phyloP scores from a whole-genome alignment of 345 rosid species.

The Trapa bicornis region DNA sequence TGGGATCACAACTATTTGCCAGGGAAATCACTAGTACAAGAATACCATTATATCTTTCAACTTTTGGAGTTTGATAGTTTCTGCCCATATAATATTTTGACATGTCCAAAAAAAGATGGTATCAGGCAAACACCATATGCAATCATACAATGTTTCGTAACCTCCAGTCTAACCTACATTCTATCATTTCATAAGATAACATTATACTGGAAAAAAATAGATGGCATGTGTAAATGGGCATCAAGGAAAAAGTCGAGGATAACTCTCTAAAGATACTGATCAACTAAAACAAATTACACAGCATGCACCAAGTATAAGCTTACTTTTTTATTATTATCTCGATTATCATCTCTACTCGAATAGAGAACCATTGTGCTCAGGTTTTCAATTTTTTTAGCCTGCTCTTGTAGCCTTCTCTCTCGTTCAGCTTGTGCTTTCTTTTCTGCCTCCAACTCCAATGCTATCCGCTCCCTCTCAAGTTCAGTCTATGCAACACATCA shows the following conservation, averaged over 20 bases:
- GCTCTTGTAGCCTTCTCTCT: constrained; percentile 83
- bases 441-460: constrained; percentile 92
- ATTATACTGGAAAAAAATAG: neutral
- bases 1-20: neutral
- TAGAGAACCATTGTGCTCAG: constrained; percentile 79
- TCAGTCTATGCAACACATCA: constrained; percentile 44
- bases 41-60: neutral
- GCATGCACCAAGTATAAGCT: neutral
- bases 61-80: neutral
- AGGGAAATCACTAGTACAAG: neutral
- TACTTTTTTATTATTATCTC: constrained; percentile 60
- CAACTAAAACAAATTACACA: neutral
- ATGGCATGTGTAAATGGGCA: neutral
- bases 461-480: constrained; percentile 83
- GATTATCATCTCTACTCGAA: constrained; percentile 65
- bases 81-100: neutral
- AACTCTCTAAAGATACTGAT: neutral
- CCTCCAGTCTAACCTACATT: neutral
- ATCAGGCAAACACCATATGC: neutral
- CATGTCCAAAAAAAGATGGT: neutral
- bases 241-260: neutral
- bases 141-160: neutral
- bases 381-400: constrained; percentile 79
- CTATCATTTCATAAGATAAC: neutral
- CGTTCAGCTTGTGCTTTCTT: constrained; percentile 88